Percentiles rank a stretch among this genome's conserved stretches.
phyloP scores from a whole-genome alignment of 331 rosid species.

The Malus hybrid region DNA sequence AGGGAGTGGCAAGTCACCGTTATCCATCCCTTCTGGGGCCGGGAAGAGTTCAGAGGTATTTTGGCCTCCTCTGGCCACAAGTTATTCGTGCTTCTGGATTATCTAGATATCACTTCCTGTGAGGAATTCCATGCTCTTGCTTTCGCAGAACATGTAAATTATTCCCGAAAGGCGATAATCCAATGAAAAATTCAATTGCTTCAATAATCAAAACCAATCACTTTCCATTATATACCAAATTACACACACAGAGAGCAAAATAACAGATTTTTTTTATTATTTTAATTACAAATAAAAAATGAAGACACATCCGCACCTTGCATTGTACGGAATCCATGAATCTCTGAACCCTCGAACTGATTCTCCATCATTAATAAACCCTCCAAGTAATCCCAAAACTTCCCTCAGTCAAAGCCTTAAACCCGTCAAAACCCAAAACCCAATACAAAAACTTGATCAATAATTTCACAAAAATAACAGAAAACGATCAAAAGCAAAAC shows the following conservation, averaged over 20 bases:
- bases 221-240: neutral
- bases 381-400: slow-evolving; percentile 17
- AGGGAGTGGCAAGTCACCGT: no score
- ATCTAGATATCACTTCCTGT: neutral
- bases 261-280: neutral
- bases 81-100: neutral
- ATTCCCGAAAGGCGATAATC: neutral
- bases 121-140: neutral
- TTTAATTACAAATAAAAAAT: neutral
- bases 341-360: slow-evolving; percentile 54
- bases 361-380: slow-evolving; percentile 30
- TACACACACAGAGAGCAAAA: neutral
- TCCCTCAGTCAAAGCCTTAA: slow-evolving; percentile 4
- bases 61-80: no score
- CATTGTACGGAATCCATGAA: slow-evolving; percentile 90
- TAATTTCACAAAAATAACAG: neutral
- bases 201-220: neutral
- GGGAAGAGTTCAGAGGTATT: no score
- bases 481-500: neutral
- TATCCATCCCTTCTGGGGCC: no score
- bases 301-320: slow-evolving; percentile 39
- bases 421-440: slow-evolving; percentile 3
- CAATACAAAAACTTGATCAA: neutral
- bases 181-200: neutral
- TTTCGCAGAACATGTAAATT: neutral